Evolutionary conservation across 179 eudicot genomes (phyloP), one percentile per base, ranked within the genome.

Genomic region (Spergularia azorica): DNA sequence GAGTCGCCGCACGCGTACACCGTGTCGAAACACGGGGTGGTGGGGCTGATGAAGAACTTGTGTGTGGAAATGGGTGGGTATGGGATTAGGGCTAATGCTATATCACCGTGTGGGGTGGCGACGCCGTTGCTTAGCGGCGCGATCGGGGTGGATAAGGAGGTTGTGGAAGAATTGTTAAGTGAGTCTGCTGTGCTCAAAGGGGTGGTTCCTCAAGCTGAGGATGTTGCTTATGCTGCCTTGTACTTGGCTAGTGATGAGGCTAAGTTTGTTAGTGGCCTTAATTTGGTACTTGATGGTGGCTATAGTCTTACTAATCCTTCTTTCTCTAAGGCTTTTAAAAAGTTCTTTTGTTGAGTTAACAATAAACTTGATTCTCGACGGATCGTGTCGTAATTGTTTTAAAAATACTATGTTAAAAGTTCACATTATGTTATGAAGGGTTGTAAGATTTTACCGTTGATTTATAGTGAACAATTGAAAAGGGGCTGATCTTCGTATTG

Each of bases 241-340:
- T 88, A 60, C 43, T 55, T 88, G 63, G 88, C 79, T 0, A 84
- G 89, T 43, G 86, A 84, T 8, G 86, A 88, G 41, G 77, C 86
- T 9, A 84, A 81, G 79, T 75, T 74, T 39, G 82, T 86, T 41
- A 84, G 66, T n/a, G 89, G 91, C 15, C 41, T 82, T 17, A 88
- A 88, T 26, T 66, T 88, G 66, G 80, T 75, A 26, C 15, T 88
- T 32, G 91, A 88, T 77, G 89, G 89, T 21, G 91, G 87, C 0
- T 83, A 56, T n/a, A 71, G 79, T 50, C 48, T 58, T 21, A 86
- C 85, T 57, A 86, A 86, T 64, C 81, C 81, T 11, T 66, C 86
- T 15, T 85, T 85, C 69, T 64, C 73, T 17, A 72, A 68, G 70
- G 84, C 84, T 2, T 15, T 58, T 3, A 26, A 65, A 20, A 80